A percentile compares a stretch with the other conserved stretches of the same genome.
These are phyloP conservation scores for Termitomyces sp. DNA, from an alignment of 768 basidiomycete species.

Conservation along the genomic window DNA sequence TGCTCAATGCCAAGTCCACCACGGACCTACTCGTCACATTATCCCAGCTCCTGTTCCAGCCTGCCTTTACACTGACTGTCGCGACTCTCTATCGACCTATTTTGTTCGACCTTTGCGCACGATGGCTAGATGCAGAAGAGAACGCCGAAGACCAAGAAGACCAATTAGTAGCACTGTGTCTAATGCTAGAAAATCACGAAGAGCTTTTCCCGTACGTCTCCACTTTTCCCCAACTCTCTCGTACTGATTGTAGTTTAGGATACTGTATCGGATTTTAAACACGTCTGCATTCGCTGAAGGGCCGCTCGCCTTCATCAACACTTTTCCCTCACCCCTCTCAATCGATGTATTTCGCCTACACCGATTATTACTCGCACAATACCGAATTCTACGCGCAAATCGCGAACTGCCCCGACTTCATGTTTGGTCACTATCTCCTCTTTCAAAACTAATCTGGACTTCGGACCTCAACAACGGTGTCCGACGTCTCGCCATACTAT, in stretches of 20 bases:
- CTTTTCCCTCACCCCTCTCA: constrained; percentile 25
- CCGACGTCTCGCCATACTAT: constrained; percentile 68
- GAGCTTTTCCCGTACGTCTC: constrained; percentile 66
- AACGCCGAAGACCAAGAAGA: constrained; percentile 49
- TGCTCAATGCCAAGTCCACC: constrained; percentile 37
- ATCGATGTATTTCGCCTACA: constrained; percentile 54
- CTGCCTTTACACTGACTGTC: constrained; percentile 61
- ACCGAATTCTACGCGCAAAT: constrained; percentile 75
- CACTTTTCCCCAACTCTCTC: constrained; percentile 6
- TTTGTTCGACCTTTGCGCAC: constrained; percentile 71
- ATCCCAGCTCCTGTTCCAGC: constrained; percentile 56
- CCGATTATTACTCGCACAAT: constrained; percentile 71
- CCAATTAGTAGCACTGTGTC: constrained; percentile 55
- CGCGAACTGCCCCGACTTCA: constrained; percentile 58
- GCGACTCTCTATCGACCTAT: constrained; percentile 73
- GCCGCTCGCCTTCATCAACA: constrained; percentile 47
- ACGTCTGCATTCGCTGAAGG: constrained; percentile 43
- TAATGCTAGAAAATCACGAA: constrained; percentile 63
- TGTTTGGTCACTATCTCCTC: constrained; percentile 63
- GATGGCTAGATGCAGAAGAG: constrained; percentile 67
- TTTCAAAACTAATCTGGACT: constrained; percentile 42
- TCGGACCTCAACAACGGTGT: constrained; percentile 53
- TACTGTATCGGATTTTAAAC: constrained; percentile 50
- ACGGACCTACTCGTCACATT: constrained; percentile 47
- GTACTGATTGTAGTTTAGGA: constrained; percentile 32